phyloP scores from a whole-genome alignment of 208 protist species.

The Trypanosoma theileri region DNA sequence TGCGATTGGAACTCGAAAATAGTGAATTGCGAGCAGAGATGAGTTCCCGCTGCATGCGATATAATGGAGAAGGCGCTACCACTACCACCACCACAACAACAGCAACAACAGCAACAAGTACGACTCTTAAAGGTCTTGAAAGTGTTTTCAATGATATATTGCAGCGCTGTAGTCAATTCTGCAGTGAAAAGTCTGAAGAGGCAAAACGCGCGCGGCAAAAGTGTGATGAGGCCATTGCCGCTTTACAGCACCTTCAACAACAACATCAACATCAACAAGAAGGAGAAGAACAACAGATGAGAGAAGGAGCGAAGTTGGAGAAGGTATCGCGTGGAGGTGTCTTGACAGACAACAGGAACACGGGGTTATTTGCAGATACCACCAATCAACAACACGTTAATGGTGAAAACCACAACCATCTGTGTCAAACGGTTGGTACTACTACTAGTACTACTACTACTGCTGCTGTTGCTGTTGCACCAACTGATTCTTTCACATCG shows the following conservation, averaged over 20 bases:
- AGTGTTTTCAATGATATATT: constrained; percentile 18
- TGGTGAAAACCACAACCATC: background rate
- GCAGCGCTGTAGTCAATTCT: constrained; percentile 14
- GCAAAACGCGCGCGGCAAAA: background rate
- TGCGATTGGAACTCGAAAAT: constrained; percentile 19
- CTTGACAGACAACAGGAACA: background rate
- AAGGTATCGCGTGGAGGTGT: background rate
- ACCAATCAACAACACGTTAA: background rate
- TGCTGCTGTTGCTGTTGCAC: background rate
- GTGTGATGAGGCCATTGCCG: background rate
- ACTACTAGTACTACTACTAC: background rate
- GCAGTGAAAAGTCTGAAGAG: constrained; percentile 9
- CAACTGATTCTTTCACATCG: too few relatives aligned
- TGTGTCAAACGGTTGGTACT: background rate
- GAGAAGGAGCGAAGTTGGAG: background rate
- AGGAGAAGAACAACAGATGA: background rate
- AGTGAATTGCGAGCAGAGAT: constrained; percentile 8
- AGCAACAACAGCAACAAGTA: background rate
- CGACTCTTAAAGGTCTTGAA: background rate
- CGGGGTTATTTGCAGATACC: background rate
- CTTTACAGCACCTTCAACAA: constrained; percentile 1
- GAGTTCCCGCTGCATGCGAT: background rate
- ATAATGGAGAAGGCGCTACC: background rate
- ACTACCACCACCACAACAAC: too few relatives aligned
- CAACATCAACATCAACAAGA: background rate